phyloP scores from a whole-genome alignment of 495 filamentous ascomycete species.

The Aspergillus heteromorphus region DNA sequence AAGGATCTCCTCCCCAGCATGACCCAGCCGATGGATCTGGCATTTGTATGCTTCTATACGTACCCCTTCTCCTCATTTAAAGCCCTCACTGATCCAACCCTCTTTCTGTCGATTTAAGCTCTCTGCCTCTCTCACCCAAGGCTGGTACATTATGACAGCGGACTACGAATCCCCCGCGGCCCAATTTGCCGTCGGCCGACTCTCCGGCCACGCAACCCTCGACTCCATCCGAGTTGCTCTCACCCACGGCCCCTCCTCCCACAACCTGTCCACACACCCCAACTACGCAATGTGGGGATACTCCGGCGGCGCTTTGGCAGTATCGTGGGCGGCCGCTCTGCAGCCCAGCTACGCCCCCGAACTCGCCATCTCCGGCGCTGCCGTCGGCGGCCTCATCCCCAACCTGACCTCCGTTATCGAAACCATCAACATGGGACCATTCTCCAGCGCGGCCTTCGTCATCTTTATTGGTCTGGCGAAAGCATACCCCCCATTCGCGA shows the following conservation, averaged over 20 bases:
- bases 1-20: too few species aligned
- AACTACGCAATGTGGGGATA: slow-evolving; percentile 46
- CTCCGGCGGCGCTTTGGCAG: slow-evolving; percentile 46
- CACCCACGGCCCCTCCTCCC: slow-evolving; percentile 15
- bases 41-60: too few species aligned
- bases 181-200: slow-evolving; percentile 35
- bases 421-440: slow-evolving; percentile 15
- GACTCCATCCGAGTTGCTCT: slow-evolving; percentile 43
- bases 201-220: slow-evolving; percentile 42
- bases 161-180: slow-evolving; percentile 44
- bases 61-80: too few species aligned
- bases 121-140: slow-evolving; percentile 25
- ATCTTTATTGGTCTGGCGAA: slow-evolving; percentile 20
- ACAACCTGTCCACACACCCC: slow-evolving; percentile 13
- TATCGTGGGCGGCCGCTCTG: slow-evolving; percentile 44
- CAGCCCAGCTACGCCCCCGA: slow-evolving; percentile 47
- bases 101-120: not conserved
- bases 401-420: slow-evolving; percentile 19
- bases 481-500: slow-evolving; percentile 11
- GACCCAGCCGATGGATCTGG: too few species aligned
- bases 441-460: slow-evolving; percentile 14
- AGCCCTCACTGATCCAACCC: too few species aligned
- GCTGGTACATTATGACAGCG: slow-evolving; percentile 44
- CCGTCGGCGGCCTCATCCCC: slow-evolving; percentile 38
- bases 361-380: slow-evolving; percentile 38